Base-by-base conservation (phyloP, 2,329 filamentous ascomycete genomes). In the Talaromyces marneffei region DNA sequence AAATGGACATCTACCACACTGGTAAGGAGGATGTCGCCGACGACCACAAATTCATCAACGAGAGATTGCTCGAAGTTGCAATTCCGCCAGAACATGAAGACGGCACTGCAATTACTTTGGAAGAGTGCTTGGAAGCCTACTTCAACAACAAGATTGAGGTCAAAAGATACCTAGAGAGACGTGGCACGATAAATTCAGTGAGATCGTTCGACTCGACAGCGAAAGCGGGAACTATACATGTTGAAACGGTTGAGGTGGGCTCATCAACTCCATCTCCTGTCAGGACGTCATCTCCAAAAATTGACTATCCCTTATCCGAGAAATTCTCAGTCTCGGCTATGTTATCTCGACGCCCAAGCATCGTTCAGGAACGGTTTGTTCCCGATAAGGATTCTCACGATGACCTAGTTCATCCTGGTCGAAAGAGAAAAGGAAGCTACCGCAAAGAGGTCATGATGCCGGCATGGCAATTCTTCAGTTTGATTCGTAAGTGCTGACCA, bases 101-200 rank as follows among this genome's bases (percentile, higher is more conserved):
- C 50, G 87, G 86, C 25, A 86, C 85, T 62, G 81, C 83, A 2
- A 83, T 97, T 64, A 92, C 88, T 29, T 78, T 99, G 20, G 94
- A 97, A 74, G 90, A 95, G 66, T 97, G 93, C 68, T 77, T 99
- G 18, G 92, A 97, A 72, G 87, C 89, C 58, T 97, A 97, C 70
- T 97, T 97, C 81, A 97, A 97, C 75, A 92, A 92, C 61, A 84
- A 87, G 60, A 91, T 99, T 58, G 92, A 97, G 69, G 92, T 99
- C 2, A 87, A 89, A 66, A 84, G 93, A 57, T 89, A 93, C 68
- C 71, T 89, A 40, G 83, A 87, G 66, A 79, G 86, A 18, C 80
- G 82, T 27, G 83, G 83, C 62, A 88, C 86, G 1, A 67, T 83
- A 16, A 78, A 77, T 31, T 83, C 82, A 4, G 67, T 68, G 7